phyloP scores from a whole-genome alignment of 73 alveolate genomes.

The Stentor coeruleus region DNA sequence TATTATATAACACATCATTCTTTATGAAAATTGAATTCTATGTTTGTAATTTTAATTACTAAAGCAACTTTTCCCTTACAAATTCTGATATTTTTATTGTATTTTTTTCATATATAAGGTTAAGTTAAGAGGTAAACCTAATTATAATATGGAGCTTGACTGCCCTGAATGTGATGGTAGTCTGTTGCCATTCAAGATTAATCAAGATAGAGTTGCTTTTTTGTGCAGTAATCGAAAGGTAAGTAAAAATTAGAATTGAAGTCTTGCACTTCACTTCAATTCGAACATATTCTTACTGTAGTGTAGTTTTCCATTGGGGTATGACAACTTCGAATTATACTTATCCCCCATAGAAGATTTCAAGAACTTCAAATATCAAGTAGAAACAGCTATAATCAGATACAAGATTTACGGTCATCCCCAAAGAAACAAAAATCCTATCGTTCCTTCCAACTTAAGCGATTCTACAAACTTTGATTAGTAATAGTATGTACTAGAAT shows the following conservation, averaged over 20 bases:
- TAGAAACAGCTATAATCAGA: neutral
- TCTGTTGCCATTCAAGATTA: neutral
- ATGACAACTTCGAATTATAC: neutral
- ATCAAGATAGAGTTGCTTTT: neutral
- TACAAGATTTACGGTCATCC: neutral
- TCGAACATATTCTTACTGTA: neutral
- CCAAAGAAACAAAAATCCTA: neutral
- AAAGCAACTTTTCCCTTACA: no score
- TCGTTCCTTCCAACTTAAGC: neutral
- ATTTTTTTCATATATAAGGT: no score
- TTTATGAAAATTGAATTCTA: no score
- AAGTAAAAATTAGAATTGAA: neutral
- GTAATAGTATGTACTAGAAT: no score
- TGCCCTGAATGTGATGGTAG: neutral
- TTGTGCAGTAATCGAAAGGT: neutral
- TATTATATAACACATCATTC: no score
- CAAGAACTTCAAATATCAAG: neutral
- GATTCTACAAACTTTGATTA: neutral
- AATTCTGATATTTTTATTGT: no score
- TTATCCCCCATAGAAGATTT: neutral
- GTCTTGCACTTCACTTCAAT: conserved; percentile 13
- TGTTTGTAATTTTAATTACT: no score
- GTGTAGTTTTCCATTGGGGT: conserved; percentile 3
- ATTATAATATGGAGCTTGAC: neutral
- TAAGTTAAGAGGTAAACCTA: no score